Percentiles rank a stretch among this genome's conserved stretches.
These are phyloP conservation scores for Cryptococcus floricola DNA, from an alignment of 1,284 basidiomycete genomes.

Conservation along the genomic window DNA sequence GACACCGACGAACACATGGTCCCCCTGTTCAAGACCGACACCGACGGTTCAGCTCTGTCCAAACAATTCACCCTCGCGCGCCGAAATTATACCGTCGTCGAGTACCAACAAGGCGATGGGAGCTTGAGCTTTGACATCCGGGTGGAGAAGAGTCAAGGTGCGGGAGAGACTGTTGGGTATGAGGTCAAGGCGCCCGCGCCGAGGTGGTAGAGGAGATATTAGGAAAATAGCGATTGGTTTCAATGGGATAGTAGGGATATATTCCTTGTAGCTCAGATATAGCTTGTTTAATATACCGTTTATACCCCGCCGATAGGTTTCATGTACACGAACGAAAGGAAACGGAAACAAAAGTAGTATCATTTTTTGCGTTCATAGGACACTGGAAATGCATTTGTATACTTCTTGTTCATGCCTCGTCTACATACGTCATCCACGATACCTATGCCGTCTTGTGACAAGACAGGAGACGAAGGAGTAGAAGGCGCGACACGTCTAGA, in stretches of 20 bases:
- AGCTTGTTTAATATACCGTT: too few species aligned
- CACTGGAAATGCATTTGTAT: too few species aligned
- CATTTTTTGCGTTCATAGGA: too few species aligned
- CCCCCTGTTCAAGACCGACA: slow-evolving; percentile 72
- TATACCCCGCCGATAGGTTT: too few species aligned
- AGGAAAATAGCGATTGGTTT: too few species aligned
- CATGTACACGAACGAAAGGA: too few species aligned
- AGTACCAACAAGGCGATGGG: slow-evolving; percentile 59
- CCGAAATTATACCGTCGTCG: slow-evolving; percentile 83
- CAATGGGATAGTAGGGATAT: too few species aligned
- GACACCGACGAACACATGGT: slow-evolving; percentile 79
- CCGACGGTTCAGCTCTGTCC: slow-evolving; percentile 60
- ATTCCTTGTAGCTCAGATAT: too few species aligned
- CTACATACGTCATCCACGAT: not conserved
- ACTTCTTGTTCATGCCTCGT: too few species aligned
- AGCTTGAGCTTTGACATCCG: slow-evolving; percentile 82
- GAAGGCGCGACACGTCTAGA: slow-evolving; percentile 3
- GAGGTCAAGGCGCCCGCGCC: slow-evolving; percentile 35
- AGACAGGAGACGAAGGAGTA: not conserved
- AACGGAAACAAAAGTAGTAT: too few species aligned
- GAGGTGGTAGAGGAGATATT: slow-evolving; percentile 14
- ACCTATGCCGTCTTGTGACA: not conserved
- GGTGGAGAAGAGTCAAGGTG: slow-evolving; percentile 77
- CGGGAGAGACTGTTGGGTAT: slow-evolving; percentile 62
- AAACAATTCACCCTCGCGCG: slow-evolving; percentile 70